Percentiles rank a stretch among this genome's conserved stretches.
Evolutionary conservation across 2,329 filamentous ascomycete genomes (phyloP).

Genomic region (Massarina eburnea): DNA sequence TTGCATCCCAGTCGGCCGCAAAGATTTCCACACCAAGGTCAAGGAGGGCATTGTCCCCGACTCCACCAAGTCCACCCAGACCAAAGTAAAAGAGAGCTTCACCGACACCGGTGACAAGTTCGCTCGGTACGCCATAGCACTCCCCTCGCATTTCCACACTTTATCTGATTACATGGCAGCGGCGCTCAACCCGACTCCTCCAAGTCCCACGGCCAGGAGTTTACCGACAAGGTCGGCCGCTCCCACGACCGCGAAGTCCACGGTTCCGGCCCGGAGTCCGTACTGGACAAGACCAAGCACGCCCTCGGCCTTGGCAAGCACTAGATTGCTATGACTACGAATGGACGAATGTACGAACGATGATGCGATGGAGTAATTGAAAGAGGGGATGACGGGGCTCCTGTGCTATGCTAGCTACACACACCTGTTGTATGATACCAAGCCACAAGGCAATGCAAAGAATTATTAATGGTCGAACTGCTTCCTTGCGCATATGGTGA

Average conservation of each 20-base stretch:
- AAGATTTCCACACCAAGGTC: conserved; percentile 60
- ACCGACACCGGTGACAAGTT: conserved; percentile 60
- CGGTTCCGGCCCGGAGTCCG: conserved; percentile 39
- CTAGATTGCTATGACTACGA: conserved; percentile 14
- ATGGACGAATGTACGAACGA: too few species aligned
- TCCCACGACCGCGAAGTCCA: conserved; percentile 42
- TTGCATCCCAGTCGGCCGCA: conserved; percentile 61
- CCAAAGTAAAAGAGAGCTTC: conserved; percentile 60
- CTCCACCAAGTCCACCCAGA: conserved; percentile 61
- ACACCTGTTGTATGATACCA: background rate
- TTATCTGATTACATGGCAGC: conserved; percentile 33
- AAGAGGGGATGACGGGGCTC: too few species aligned
- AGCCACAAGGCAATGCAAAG: background rate
- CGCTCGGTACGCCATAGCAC: conserved; percentile 45
- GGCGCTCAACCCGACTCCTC: conserved; percentile 54
- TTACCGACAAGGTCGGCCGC: conserved; percentile 44
- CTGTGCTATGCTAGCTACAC: too few species aligned
- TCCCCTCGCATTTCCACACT: background rate
- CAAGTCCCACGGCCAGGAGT: conserved; percentile 58
- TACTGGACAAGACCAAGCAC: conserved; percentile 53
- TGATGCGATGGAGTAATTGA: background rate
- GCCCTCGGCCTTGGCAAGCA: conserved; percentile 49
- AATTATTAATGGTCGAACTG: background rate
- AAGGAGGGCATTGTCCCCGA: conserved; percentile 61
- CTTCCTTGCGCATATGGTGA: background rate